Base-by-base conservation (phyloP, 1,284 basidiomycete genomes). In the Exobasidium rhododendri region DNA sequence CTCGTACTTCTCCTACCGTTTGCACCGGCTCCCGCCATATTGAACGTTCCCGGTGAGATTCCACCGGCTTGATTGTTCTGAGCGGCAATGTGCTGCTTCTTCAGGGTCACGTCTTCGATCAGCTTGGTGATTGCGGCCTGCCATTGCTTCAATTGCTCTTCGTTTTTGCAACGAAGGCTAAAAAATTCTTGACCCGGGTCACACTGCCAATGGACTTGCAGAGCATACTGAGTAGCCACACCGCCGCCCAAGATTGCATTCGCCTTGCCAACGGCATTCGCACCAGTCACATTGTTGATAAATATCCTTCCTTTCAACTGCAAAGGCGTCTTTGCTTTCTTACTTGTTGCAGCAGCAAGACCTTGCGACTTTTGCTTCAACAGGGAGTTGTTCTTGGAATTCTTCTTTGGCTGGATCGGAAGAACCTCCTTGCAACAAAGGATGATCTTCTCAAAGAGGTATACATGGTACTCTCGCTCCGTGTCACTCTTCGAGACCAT, bases 371-470 rank as follows among this genome's bases (percentile, higher is more conserved):
- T 68, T 40, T 73, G 68, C 63, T 75, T 73, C 57, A 77, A 65
- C 1, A 75, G 54, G 49, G 71, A 67, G 54, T 66, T 68, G 64
- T 69, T 77, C 67, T 77, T 75, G 53, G 59, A 56, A 32, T 43
- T 59, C 68, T 82, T 82, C 71, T 83, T 84, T 63, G 78, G 78
- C 66, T 80, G 81, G 32, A 77, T 76, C 29, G 69, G 64, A 1
- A 86, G 44, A 53, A 83, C 81, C 88, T 85, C 96, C 81, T 98
- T 98, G 84, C 96, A 98, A 82, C 96, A 98, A 14, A 98, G 85
- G 73, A 99, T 91, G 81, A 99, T 99, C 83, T 93, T 92, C 82
- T 98, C 93, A 71, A 99, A 99, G 35, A 99, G 84, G 84, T 97
- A 99, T 61, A 99, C 94, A 75, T 96, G 92, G 77, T 98, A 98